Conservation (phyloP, 345 rosid species). For the Fremontodendron californicum region DNA sequence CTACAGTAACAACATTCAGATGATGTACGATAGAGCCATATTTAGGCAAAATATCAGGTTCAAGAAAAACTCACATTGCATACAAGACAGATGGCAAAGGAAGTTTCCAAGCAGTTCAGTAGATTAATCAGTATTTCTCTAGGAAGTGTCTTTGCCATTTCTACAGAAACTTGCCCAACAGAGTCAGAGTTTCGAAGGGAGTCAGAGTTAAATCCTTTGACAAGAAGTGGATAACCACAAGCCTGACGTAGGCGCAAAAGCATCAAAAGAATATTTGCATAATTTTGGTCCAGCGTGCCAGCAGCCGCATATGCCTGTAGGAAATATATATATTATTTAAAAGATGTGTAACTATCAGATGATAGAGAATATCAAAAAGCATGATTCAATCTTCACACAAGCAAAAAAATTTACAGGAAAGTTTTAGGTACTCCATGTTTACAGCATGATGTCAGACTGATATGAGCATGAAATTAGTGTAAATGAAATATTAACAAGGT, state of each 20-base stretch:
- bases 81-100: constrained; percentile 54
- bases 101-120: constrained; percentile 45
- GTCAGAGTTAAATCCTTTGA: constrained; percentile 52
- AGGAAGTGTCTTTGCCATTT: constrained; percentile 63
- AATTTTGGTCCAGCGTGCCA: constrained; percentile 84
- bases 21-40: neutral
- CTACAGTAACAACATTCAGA: neutral
- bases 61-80: constrained; percentile 62
- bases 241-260: constrained; percentile 97
- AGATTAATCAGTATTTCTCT: constrained; percentile 44
- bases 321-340: constrained; percentile 10
- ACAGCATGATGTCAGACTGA: neutral
- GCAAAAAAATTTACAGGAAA: neutral
- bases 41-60: neutral
- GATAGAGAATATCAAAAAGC: neutral
- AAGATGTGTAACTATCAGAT: constrained; percentile 6
- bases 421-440: neutral
- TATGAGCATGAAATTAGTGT: neutral
- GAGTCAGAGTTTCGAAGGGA: constrained; percentile 57
- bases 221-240: constrained; percentile 90
- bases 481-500: too few species aligned
- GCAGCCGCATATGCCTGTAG: constrained; percentile 91
- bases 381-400: constrained; percentile 8
- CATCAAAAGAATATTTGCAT: constrained; percentile 94
- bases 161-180: constrained; percentile 58